These are phyloP conservation scores for Suzukiozyma palmioleophila DNA, from an alignment of 1,139 yeast genomes.

Conservation along the genomic window DNA sequence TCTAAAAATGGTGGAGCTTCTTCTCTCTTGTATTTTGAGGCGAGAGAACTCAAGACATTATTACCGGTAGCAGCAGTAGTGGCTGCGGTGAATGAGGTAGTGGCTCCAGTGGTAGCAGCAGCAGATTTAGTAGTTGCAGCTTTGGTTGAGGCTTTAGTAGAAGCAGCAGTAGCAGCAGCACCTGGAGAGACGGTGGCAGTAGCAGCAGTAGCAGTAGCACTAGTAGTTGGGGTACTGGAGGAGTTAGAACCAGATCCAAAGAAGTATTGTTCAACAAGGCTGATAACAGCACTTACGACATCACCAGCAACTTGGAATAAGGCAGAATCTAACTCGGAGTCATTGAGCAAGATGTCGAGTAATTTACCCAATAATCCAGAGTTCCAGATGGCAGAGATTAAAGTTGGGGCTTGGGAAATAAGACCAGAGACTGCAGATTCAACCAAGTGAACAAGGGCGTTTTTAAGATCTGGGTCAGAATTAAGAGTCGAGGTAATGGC, in stretches of 20 bases:
- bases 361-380: slow-evolving; percentile 28
- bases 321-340: slow-evolving; percentile 1
- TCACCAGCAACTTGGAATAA: not conserved
- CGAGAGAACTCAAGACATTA: not conserved
- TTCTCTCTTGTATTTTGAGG: slow-evolving; percentile 20
- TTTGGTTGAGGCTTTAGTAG: not conserved
- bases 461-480: slow-evolving; percentile 22
- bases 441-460: slow-evolving; percentile 16
- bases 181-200: not conserved
- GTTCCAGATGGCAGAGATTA: slow-evolving; percentile 40
- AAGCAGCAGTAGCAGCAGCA: not conserved
- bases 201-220: not conserved
- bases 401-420: slow-evolving; percentile 40
- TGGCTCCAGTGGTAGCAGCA: slow-evolving; percentile 1
- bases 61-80: slow-evolving; percentile 16
- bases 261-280: slow-evolving; percentile 1
- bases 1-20: slow-evolving; percentile 21
- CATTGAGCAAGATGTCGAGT: not conserved
- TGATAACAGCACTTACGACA: slow-evolving; percentile 1
- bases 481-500: slow-evolving; percentile 37
- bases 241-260: not conserved
- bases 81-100: slow-evolving; percentile 14
- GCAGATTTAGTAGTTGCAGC: not conserved
- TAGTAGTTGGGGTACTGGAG: not conserved
- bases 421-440: slow-evolving; percentile 33